These are phyloP conservation scores for Puccinia polysora DNA, from an alignment of 1,284 basidiomycete genomes.

Conservation along the genomic window DNA sequence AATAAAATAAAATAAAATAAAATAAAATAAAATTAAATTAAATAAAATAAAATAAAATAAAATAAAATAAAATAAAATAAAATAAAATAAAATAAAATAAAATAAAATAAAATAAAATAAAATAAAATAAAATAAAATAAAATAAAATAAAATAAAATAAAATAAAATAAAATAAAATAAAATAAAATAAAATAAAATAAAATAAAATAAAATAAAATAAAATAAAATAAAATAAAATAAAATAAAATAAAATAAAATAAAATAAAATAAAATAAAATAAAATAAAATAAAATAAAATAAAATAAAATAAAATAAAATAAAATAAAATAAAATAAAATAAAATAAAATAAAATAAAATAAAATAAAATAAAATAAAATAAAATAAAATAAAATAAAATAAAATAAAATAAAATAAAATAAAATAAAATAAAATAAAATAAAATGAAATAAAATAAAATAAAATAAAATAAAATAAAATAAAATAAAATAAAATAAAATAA, in stretches of 20 bases:
- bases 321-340: too few relatives aligned
- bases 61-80: not conserved
- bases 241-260: not conserved
- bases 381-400: too few relatives aligned
- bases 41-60: not conserved
- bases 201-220: not conserved
- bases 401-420: too few relatives aligned
- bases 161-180: not conserved
- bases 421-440: too few relatives aligned
- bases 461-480: too few relatives aligned
- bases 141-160: not conserved
- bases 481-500: too few relatives aligned
- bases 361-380: too few relatives aligned
- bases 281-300: not conserved
- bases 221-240: not conserved
- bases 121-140: not conserved
- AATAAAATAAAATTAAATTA: slow-evolving; percentile 46
- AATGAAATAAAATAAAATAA: too few relatives aligned
- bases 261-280: not conserved
- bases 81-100: not conserved
- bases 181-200: slow-evolving; percentile 14
- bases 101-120: not conserved
- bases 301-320: not conserved
- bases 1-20: slow-evolving; percentile 44
- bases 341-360: too few relatives aligned